phyloP scores from a whole-genome alignment of 192 early-diverging fungal species.

The Kickxella alabastrina region DNA sequence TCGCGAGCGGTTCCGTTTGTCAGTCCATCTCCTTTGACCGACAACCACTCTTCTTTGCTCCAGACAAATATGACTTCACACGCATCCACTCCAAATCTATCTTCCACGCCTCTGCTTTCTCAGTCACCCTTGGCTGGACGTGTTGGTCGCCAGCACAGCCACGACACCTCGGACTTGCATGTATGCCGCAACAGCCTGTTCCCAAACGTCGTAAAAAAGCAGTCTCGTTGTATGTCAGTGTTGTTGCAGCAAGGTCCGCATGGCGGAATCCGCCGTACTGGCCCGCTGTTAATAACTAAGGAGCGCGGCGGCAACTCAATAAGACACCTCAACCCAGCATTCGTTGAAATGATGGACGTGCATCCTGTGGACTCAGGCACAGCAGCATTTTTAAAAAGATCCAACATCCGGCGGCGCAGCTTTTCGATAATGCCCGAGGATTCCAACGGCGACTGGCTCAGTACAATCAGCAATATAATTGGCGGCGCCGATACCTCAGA shows the following conservation, averaged over 20 bases:
- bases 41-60: too few species aligned
- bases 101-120: too few species aligned
- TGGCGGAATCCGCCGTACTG: constrained; percentile 48
- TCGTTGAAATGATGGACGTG: constrained; percentile 53
- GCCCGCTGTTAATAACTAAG: constrained; percentile 38
- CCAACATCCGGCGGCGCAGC: constrained; percentile 45
- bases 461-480: constrained; percentile 15
- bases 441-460: constrained; percentile 28
- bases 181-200: constrained; percentile 46
- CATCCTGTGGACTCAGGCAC: constrained; percentile 42
- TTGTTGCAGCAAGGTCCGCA: constrained; percentile 50
- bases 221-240: constrained; percentile 48
- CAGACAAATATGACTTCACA: too few species aligned
- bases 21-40: too few species aligned
- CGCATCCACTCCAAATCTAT: too few species aligned
- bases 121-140: constrained; percentile 1
- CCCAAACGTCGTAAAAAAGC: constrained; percentile 46
- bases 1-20: too few species aligned
- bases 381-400: constrained; percentile 26
- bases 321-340: constrained; percentile 35
- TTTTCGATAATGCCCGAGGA: constrained; percentile 34
- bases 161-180: constrained; percentile 15
- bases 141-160: not conserved
- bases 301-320: constrained; percentile 47
- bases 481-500: constrained; percentile 3